Evolutionary conservation across 495 filamentous ascomycete species (phyloP).

Genomic region (Cetradonia linearis): DNA sequence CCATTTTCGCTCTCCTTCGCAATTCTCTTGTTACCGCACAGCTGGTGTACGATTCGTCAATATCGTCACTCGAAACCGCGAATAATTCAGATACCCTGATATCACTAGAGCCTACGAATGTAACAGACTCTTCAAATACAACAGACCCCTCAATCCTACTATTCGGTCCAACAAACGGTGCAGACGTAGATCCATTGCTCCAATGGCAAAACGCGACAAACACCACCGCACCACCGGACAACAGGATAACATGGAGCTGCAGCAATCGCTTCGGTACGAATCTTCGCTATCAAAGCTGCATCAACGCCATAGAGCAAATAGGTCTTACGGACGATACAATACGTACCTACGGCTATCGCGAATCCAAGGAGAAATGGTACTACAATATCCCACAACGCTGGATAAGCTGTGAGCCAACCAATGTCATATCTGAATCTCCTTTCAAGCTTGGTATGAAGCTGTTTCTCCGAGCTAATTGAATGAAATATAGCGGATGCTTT

Average conservation of each 20-base stretch:
- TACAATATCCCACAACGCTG: constrained; percentile 2
- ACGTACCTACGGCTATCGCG: neutral
- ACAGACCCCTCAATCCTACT: neutral
- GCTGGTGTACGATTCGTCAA: neutral
- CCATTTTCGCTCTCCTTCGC: neutral
- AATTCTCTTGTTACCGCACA: neutral
- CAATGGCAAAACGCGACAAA: constrained; percentile 1
- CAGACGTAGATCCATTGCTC: neutral
- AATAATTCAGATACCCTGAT: neutral
- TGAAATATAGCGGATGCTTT: neutral
- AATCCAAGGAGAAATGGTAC: neutral
- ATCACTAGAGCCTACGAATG: neutral
- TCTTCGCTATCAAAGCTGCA: neutral
- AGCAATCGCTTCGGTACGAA: neutral
- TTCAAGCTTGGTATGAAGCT: too few species aligned
- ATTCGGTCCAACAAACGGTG: neutral
- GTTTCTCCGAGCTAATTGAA: neutral
- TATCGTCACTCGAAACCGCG: neutral
- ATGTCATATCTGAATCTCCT: too few species aligned
- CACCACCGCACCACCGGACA: neutral
- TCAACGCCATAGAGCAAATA: neutral
- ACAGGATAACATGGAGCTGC: neutral
- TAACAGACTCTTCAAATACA: neutral
- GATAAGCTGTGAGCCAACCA: constrained; percentile 2
- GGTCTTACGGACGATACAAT: neutral